Percentiles rank a stretch among this genome's conserved stretches.
These are phyloP conservation scores for Paraurostyla sp. DNA, from an alignment of 73 alveolate species.

Conservation along the genomic window DNA sequence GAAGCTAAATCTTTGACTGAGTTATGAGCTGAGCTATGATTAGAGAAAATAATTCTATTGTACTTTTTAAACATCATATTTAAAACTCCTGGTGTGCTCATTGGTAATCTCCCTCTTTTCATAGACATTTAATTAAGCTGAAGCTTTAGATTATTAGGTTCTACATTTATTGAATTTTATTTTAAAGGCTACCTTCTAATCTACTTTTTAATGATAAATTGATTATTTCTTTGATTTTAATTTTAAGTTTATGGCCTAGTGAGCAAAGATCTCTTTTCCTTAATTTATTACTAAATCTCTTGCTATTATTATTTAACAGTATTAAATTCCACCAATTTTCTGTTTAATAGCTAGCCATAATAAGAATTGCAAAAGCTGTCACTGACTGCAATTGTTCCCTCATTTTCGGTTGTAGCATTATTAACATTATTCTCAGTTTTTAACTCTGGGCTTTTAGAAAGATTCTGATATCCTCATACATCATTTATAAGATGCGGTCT, in stretches of 20 bases:
- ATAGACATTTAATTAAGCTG: not conserved
- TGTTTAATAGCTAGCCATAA: not conserved
- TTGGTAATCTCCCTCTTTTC: constrained; percentile 10
- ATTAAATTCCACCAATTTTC: not conserved
- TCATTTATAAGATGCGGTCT: no score
- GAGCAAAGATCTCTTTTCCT: not conserved
- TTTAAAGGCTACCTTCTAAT: not conserved
- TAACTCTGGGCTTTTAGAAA: no score
- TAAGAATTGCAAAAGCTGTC: constrained; percentile 37
- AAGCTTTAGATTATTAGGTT: not conserved
- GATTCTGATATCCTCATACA: no score
- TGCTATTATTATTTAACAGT: not conserved
- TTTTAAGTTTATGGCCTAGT: not conserved
- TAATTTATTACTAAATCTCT: not conserved
- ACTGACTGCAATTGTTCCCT: not conserved
- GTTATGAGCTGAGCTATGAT: not conserved
- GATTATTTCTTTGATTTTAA: not conserved
- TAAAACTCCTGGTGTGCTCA: constrained; percentile 9
- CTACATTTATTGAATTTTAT: not conserved
- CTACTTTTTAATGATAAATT: not conserved
- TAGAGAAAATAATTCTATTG: not conserved
- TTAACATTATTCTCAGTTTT: no score
- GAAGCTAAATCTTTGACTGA: no score
- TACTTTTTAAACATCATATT: constrained; percentile 26
- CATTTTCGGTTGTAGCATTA: constrained; percentile 7